Base-by-base conservation (phyloP, 495 filamentous ascomycete genomes). In the Xylaria nigripes region DNA sequence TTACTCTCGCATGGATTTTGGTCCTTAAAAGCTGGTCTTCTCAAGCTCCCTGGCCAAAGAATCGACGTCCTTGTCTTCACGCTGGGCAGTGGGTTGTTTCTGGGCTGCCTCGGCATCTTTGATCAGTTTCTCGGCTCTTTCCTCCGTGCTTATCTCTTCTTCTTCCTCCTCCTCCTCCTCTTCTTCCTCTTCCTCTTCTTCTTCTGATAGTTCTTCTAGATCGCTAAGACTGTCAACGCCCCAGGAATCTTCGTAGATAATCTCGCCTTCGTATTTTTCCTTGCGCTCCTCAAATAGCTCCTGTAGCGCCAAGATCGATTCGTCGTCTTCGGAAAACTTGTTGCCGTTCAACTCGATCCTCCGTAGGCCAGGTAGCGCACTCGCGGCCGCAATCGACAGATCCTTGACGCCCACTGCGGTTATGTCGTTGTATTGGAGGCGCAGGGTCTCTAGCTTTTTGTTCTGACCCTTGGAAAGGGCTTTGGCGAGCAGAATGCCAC, bases 261-360 rank as follows among this genome's bases (percentile, higher is more conserved):
- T 65, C 27, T 81, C 77, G 24, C 76, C 80, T 15, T 72, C 78
- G 51, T 82, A 72, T 55, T 81, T 74, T 58, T 84, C 82, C 68
- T 87, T 83, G 30, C 76, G 75, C 47, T 75, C 71, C 50, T 82
- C 78, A 41, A 82, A 60, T 2, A 81, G 68, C 23, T 74, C 72
- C 47, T 73, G 71, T 4, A 83, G 66, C 13, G 61, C 58, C 19
- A 74, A 54, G 49, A 84, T 78, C 42, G 77, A 76, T 25, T 77
- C 68, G 58, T 96, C 92, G 1, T 94, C 90, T 67, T 96, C 91
- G 7, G 76, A 75, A 60, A 98, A 96, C 61, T 87, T 91, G 74
- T 98, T 98, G 36, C 93, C 93, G 68, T 98, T 97, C 55, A 98
- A 73, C 68, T 98, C 93, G 54, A 96, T 81, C 58, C 89, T 84